phyloP scores from a whole-genome alignment of 257 asterid species.

The Handroanthus guayacan region DNA sequence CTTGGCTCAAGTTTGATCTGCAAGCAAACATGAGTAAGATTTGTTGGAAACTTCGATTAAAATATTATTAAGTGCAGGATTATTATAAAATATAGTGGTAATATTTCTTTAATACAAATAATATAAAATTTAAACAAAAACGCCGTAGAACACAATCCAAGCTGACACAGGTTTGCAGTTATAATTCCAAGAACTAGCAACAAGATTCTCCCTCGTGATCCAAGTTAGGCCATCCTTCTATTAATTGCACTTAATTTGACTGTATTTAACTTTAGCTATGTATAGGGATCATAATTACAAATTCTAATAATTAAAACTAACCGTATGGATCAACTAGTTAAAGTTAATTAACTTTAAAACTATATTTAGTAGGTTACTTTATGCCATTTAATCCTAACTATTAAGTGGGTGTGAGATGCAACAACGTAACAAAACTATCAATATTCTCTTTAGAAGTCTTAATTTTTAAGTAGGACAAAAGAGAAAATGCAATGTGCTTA shows the following conservation, averaged over 20 bases:
- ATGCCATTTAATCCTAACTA: no score
- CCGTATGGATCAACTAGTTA: no score
- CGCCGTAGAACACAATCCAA: slow-evolving; percentile 64
- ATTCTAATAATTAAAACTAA: not conserved
- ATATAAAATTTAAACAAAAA: slow-evolving; percentile 13
- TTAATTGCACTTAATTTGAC: slow-evolving; percentile 20
- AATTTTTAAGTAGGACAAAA: no score
- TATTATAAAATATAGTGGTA: not conserved
- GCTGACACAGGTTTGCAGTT: slow-evolving; percentile 66
- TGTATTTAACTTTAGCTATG: not conserved
- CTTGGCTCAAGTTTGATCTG: slow-evolving; percentile 41
- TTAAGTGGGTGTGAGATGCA: no score
- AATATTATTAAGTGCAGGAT: slow-evolving; percentile 31
- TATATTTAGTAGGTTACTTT: no score
- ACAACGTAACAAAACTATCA: no score
- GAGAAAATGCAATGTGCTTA: no score
- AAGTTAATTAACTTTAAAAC: no score
- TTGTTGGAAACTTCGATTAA: slow-evolving; percentile 56
- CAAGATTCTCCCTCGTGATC: slow-evolving; percentile 70
- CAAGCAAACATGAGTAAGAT: slow-evolving; percentile 46
- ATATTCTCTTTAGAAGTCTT: no score
- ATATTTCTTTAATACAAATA: not conserved
- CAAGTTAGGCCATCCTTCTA: slow-evolving; percentile 35
- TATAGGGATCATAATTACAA: not conserved
- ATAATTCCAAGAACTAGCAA: slow-evolving; percentile 49